Evolutionary conservation across 257 asterid species (phyloP), one percentile per base, ranked within the genome.

Genomic region (Capsicum pubescens): DNA sequence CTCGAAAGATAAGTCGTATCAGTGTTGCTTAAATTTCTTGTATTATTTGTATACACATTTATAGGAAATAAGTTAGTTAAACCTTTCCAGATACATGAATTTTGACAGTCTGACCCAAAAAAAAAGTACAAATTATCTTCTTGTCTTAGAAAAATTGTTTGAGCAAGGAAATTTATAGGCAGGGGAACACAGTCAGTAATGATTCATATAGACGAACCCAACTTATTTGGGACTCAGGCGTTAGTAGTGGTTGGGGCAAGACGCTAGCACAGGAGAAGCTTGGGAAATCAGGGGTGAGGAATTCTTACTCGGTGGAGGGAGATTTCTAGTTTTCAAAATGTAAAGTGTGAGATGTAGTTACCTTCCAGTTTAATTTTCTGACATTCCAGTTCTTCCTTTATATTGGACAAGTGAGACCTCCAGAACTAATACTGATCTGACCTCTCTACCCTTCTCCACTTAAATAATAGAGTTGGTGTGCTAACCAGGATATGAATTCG

Each of bases 281-380:
- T 69, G 77, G 77, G 26, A 8, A 26, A 69, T 69, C 74, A 13
- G 74, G 54, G 26, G 77, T 39, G 54, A 26, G 13, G 21, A 69
- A 15, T 69, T 69, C 54, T 39, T 42, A 69, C 54, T 68, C 8
- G 39, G 61, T 21, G 44, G 21, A 74, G 39, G 61, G 42, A 21
- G 42, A 74, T 74, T 21, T 74, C 61, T 6, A 21, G 50, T 50
- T 50, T 17, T 74, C 8, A 74, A 39, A 50, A 74, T 50, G 81
- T 74, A 50, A 17, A 11, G 81, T 13, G 46, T 54, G 44, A 52
- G 46, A 12, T n/a, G n/a, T 54, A 76, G 26, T 13, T 3, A 56
- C 26, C 46, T 76, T 76, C 81, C 16, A 21, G 61, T 76, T 76
- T 76, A 52, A 76, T 76, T 44, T 76, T 76, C 44, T 39, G 44